Conservation (phyloP, 768 basidiomycete genomes). For the Sistotremastrum suecicum region DNA sequence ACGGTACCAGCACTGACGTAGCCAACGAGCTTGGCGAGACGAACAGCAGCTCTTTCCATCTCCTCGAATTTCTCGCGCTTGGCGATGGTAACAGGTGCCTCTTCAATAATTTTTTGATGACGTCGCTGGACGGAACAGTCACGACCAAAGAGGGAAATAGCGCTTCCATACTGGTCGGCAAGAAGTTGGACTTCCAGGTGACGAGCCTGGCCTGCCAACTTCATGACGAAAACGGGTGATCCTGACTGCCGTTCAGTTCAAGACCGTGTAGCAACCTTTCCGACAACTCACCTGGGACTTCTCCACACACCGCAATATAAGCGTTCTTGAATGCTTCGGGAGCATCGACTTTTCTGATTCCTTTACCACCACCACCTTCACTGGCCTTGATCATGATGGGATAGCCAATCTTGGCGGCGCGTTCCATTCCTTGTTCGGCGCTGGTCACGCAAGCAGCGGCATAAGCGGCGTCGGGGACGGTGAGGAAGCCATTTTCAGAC, state of each 20-base stretch:
- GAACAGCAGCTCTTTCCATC: conserved; percentile 99
- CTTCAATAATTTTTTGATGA: conserved; percentile 99
- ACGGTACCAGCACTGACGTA: conserved; percentile 99
- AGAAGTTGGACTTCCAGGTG: conserved; percentile 97
- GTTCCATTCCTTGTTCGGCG: conserved; percentile 75
- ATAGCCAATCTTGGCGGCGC: conserved; percentile 82
- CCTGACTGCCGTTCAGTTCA: conserved; percentile 30
- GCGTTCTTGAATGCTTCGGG: conserved; percentile 87
- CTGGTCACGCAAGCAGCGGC: conserved; percentile 72
- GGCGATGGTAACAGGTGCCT: conserved; percentile 97
- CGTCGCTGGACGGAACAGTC: conserved; percentile 99
- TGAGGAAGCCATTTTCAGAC: conserved; percentile 80
- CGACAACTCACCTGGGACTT: conserved; percentile 74
- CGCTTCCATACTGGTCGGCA: conserved; percentile 98
- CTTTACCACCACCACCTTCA: conserved; percentile 98
- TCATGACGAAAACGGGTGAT: conserved; percentile 99
- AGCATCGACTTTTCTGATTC: conserved; percentile 87
- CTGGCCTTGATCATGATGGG: conserved; percentile 99
- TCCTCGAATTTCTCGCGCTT: conserved; percentile 82
- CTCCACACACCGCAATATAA: conserved; percentile 84
- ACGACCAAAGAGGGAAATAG: conserved; percentile 96
- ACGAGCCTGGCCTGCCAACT: conserved; percentile 93
- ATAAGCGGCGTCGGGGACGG: conserved; percentile 88
- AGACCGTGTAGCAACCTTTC: background rate
- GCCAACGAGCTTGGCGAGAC: conserved; percentile 95